Evolutionary conservation across 257 asterid species (phyloP).

Genomic region (Anisodus tanguticus): DNA sequence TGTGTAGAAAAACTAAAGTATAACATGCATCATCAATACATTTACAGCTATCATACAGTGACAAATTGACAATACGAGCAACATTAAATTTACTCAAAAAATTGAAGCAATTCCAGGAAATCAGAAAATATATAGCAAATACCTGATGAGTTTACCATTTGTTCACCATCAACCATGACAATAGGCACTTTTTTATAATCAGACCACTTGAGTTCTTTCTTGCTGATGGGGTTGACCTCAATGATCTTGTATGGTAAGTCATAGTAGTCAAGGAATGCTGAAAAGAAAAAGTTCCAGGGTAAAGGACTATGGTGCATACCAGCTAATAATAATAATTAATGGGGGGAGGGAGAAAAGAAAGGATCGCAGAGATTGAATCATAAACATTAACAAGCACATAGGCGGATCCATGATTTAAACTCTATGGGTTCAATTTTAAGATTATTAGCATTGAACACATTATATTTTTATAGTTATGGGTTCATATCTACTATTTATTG

Average conservation of each 20-base stretch:
- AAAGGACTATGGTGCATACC: neutral
- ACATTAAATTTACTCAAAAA: neutral
- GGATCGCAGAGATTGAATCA: neutral
- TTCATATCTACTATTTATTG: too few relatives aligned
- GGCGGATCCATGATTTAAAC: too few relatives aligned
- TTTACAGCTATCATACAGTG: neutral
- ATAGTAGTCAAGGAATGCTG: slow-evolving; percentile 91
- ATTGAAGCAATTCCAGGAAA: slow-evolving; percentile 8
- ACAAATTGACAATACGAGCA: neutral
- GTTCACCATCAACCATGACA: slow-evolving; percentile 83
- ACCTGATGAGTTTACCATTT: slow-evolving; percentile 96
- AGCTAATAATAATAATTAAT: neutral
- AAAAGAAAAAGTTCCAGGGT: slow-evolving; percentile 23
- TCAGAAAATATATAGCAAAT: neutral
- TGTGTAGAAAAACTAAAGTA: neutral
- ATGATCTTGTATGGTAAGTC: slow-evolving; percentile 79
- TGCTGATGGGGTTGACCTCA: slow-evolving; percentile 93
- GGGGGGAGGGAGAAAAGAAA: neutral
- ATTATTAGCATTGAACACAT: neutral
- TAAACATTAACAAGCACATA: neutral
- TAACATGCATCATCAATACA: neutral
- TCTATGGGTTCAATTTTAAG: too few relatives aligned
- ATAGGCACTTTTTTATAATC: slow-evolving; percentile 95
- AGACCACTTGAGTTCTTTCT: slow-evolving; percentile 91
- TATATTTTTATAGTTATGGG: too few relatives aligned